Evolutionary conservation across 805 yeast species (phyloP).

Genomic region (Candida yuanshanica): DNA sequence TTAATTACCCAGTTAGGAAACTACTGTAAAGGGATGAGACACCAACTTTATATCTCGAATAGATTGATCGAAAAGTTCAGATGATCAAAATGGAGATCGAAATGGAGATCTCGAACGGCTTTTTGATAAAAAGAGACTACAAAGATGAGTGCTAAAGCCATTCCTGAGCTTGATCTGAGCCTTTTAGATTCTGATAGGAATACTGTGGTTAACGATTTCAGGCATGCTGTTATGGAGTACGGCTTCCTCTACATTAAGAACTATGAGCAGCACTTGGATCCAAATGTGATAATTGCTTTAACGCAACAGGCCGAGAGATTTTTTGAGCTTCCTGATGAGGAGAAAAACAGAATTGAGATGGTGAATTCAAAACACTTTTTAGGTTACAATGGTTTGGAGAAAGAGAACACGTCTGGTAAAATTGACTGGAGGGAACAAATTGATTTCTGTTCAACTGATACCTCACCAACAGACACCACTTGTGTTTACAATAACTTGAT

Average conservation of each 20-base stretch:
- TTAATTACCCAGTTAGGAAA: no score
- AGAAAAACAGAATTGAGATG: constrained; percentile 32
- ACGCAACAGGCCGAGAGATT: constrained; percentile 26
- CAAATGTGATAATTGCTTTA: constrained; percentile 26
- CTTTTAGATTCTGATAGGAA: constrained; percentile 5
- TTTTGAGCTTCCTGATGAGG: constrained; percentile 30
- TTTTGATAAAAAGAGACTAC: neutral
- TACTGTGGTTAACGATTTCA: constrained; percentile 17
- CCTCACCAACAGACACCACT: constrained; percentile 21
- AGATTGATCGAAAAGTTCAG: no score
- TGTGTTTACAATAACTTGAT: constrained; percentile 35
- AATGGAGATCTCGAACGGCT: no score
- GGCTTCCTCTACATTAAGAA: constrained; percentile 34
- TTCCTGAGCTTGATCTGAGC: constrained; percentile 16
- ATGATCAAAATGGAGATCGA: no score
- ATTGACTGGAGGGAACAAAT: constrained; percentile 47
- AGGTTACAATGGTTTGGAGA: constrained; percentile 40
- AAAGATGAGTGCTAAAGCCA: constrained; percentile 2
- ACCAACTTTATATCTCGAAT: no score
- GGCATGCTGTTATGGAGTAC: constrained; percentile 33
- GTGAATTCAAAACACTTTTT: constrained; percentile 38
- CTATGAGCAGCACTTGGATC: constrained; percentile 24
- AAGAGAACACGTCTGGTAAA: constrained; percentile 38
- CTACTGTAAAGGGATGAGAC: no score
- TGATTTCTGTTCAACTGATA: constrained; percentile 46